Conservation (phyloP, 345 rosid genomes). For the Dimocarpus longan region DNA sequence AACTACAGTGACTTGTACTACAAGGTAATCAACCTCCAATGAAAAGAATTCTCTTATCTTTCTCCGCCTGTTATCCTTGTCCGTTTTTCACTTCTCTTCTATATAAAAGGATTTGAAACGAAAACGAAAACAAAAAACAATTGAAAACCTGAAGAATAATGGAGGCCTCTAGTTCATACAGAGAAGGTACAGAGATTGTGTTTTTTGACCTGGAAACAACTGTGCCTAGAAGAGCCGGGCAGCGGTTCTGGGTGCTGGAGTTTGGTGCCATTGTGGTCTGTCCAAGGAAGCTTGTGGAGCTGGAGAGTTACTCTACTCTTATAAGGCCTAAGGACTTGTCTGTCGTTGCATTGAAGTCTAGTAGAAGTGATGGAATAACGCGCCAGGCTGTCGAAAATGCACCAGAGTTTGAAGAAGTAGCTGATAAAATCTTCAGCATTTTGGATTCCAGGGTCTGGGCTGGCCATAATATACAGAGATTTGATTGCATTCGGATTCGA, state of each 20-base stretch:
- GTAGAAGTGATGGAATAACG: slow-evolving; percentile 73
- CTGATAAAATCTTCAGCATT: slow-evolving; percentile 59
- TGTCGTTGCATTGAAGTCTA: slow-evolving; percentile 52
- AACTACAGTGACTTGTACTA: slow-evolving; percentile 40
- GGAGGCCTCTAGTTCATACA: slow-evolving; percentile 27
- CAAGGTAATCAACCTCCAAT: slow-evolving; percentile 52
- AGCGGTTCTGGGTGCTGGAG: slow-evolving; percentile 69
- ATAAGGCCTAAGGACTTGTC: slow-evolving; percentile 69
- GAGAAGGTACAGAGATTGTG: slow-evolving; percentile 44
- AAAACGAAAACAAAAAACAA: background rate
- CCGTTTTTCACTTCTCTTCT: background rate
- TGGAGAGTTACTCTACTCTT: slow-evolving; percentile 69
- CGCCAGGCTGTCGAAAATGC: slow-evolving; percentile 62
- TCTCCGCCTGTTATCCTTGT: background rate
- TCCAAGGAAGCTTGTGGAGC: slow-evolving; percentile 63
- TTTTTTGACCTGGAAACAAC: slow-evolving; percentile 91
- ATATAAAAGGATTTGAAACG: background rate
- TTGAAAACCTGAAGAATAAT: slow-evolving; percentile 17
- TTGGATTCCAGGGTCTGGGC: slow-evolving; percentile 91
- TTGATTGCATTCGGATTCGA: slow-evolving; percentile 76
- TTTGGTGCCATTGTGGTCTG: slow-evolving; percentile 88
- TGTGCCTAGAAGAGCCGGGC: slow-evolving; percentile 63
- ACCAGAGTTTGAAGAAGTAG: slow-evolving; percentile 65
- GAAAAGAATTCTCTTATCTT: slow-evolving; percentile 33
- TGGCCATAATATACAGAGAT: slow-evolving; percentile 87